These are phyloP conservation scores for Pseudomicrostroma phylloplanum DNA, from an alignment of 1,284 basidiomycete genomes.

Conservation along the genomic window DNA sequence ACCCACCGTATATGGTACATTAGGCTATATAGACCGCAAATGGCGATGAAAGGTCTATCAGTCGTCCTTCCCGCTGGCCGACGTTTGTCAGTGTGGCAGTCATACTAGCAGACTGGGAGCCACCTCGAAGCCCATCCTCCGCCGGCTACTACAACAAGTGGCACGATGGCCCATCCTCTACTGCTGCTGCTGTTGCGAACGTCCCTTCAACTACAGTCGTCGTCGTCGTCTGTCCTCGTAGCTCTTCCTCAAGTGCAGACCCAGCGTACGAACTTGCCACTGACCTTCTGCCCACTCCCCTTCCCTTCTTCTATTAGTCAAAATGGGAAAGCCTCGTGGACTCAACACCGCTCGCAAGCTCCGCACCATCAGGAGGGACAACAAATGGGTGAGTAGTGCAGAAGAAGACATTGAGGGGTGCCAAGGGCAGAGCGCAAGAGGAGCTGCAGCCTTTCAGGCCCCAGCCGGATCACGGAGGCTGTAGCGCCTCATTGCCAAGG, in stretches of 20 bases:
- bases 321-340: constrained; percentile 75
- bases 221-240: constrained; percentile 1
- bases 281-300: not conserved
- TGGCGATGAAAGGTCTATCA: too few relatives aligned
- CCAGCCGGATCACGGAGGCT: not conserved
- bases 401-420: not conserved
- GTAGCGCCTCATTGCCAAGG: not conserved
- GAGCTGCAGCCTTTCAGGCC: not conserved
- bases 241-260: too few relatives aligned
- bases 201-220: not conserved
- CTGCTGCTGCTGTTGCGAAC: not conserved
- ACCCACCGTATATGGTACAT: too few relatives aligned
- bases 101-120: too few relatives aligned
- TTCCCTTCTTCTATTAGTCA: constrained; percentile 13
- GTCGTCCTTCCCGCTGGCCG: too few relatives aligned
- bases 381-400: constrained; percentile 67
- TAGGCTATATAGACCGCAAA: too few relatives aligned
- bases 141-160: not conserved
- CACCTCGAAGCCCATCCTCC: not conserved
- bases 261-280: too few relatives aligned
- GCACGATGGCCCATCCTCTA: not conserved
- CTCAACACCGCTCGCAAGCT: constrained; percentile 99
- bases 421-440: too few relatives aligned
- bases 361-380: constrained; percentile 84
- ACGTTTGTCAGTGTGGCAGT: too few relatives aligned